Evolutionary conservation across 805 yeast genomes (phyloP), one percentile per base, ranked within the genome.

Genomic region (Jamesozyma hellenica): DNA sequence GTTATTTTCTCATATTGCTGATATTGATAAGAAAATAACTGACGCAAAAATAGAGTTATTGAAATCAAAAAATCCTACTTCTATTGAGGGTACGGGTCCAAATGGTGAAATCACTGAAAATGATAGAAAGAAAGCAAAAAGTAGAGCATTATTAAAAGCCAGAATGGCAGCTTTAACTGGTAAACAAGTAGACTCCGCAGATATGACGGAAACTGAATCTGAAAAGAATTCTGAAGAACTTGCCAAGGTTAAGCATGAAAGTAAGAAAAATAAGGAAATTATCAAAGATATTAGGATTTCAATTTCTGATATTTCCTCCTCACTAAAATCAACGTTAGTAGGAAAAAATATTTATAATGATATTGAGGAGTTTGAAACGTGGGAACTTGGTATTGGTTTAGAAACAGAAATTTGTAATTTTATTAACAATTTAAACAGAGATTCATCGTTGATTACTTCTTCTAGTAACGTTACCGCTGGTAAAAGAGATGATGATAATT

Each of bases 121-220:
- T 12, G 96, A 88, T 56, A 73, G 82, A 43, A 74, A 82, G 46
- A 82, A 82, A 51, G 92, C 90, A 30, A 79, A 74, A 49, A 79
- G 84, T 32, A 81, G 82, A 54, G 94, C 90, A 31, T 64, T 78
- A 41, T 67, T 92, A 50, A 77, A 79, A 46, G 83, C 88, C 37
- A 74, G 95, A 49, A 87, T 90, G 94, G 94, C 95, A 23, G 85
- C 90, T 3, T 71, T 90, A 52, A 88, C 96, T 3, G 52, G 52
- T 12, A 40, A 41, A 27, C 34, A 37, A 14, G 25, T 25, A 3
- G 45, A 29, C 4, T 13, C 47, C 4, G 15, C 29, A n/a, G 34
- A 14, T 13, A 11, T 42, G 4, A 18, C 19, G 7, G 33, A 39
- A 25, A 41, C 42, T n/a, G 42, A 38, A 16, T 38, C 47, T 26